Evolutionary conservation across 2,329 filamentous ascomycete genomes (phyloP).

Genomic region (Aspergillus fructus): DNA sequence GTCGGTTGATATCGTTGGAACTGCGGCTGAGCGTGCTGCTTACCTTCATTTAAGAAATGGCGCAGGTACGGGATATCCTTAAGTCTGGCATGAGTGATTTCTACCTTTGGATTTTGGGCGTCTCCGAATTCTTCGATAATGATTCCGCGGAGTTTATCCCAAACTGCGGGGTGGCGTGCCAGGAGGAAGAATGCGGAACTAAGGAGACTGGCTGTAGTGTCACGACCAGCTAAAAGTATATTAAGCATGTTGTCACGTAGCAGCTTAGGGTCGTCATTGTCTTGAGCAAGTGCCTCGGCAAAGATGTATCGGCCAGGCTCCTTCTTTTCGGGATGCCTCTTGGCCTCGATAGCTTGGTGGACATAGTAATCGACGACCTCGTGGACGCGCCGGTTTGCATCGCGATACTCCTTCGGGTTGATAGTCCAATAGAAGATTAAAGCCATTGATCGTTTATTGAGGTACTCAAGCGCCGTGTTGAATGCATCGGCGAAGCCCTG

Average conservation of each 20-base stretch:
- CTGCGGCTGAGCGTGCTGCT: neutral
- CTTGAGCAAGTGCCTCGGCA: constrained; percentile 48
- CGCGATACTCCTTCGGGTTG: constrained; percentile 40
- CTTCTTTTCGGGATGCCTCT: constrained; percentile 32
- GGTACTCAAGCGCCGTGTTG: constrained; percentile 32
- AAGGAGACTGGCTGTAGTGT: constrained; percentile 51
- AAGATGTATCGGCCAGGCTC: constrained; percentile 46
- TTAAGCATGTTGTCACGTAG: constrained; percentile 52
- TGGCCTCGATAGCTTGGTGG: constrained; percentile 41
- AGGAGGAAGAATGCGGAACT: constrained; percentile 50
- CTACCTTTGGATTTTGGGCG: constrained; percentile 29
- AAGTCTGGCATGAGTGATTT: constrained; percentile 46
- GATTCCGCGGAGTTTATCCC: constrained; percentile 35
- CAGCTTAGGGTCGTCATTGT: constrained; percentile 46
- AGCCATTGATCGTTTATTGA: constrained; percentile 30
- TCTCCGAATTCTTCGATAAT: constrained; percentile 45
- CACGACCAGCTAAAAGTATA: constrained; percentile 53
- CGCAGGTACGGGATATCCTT: constrained; percentile 43
- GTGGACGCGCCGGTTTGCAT: constrained; percentile 43
- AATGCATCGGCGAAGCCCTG: constrained; percentile 39
- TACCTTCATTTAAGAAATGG: constrained; percentile 40
- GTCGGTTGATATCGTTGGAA: neutral
- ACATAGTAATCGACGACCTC: constrained; percentile 53
- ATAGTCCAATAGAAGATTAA: constrained; percentile 39
- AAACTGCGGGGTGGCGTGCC: constrained; percentile 39